Conservation (phyloP, 192 early-diverging fungal genomes). For the Gaertneriomyces sp. region DNA sequence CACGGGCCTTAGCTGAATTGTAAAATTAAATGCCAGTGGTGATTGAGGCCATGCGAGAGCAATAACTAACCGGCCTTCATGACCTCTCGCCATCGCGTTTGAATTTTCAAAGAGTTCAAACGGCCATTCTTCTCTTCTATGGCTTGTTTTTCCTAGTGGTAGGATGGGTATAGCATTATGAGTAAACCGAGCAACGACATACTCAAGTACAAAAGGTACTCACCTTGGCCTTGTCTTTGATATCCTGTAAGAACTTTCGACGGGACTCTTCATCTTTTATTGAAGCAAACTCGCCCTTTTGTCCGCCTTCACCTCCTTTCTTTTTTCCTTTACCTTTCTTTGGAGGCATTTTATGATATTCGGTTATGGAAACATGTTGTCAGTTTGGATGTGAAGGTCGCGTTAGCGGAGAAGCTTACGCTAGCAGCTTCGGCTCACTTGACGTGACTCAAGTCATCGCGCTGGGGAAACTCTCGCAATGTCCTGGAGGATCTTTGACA, state of each 20-base stretch:
- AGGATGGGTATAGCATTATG: too few species aligned
- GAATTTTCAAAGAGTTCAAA: slow-evolving; percentile 56
- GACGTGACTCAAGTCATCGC: too few species aligned
- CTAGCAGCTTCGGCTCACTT: too few species aligned
- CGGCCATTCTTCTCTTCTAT: slow-evolving; percentile 53
- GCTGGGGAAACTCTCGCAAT: too few species aligned
- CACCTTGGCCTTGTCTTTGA: slow-evolving; percentile 54
- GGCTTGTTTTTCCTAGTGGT: slow-evolving; percentile 39
- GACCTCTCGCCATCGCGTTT: slow-evolving; percentile 59
- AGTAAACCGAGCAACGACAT: too few species aligned
- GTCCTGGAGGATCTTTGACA: too few species aligned
- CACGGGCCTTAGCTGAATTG: slow-evolving; percentile 42
- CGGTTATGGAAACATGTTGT: not conserved
- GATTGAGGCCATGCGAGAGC: not conserved
- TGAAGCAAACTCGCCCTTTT: slow-evolving; percentile 44
- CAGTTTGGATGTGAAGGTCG: too few species aligned
- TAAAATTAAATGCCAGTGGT: not conserved
- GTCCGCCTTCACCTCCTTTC: slow-evolving; percentile 46
- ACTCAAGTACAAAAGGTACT: not conserved
- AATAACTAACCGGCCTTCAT: slow-evolving; percentile 50
- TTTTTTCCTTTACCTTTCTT: slow-evolving; percentile 42
- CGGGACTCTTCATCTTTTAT: slow-evolving; percentile 53
- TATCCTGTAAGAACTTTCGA: slow-evolving; percentile 42
- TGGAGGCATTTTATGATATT: not conserved
- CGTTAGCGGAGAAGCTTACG: too few species aligned